Conservation (phyloP, 192 early-diverging fungal species). For the Coemansia sp. region DNA sequence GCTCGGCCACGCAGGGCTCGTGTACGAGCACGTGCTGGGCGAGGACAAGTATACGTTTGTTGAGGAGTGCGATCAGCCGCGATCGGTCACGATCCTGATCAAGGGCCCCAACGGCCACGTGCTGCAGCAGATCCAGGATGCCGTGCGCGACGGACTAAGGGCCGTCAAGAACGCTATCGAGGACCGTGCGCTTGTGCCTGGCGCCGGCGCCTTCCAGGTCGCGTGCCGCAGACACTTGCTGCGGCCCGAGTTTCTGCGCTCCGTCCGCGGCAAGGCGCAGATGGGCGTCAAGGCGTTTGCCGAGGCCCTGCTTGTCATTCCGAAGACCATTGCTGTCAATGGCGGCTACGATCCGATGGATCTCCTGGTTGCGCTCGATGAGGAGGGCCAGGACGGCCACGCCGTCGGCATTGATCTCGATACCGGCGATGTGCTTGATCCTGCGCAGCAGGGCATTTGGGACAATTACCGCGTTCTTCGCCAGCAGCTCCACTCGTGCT, state of each 20-base stretch:
- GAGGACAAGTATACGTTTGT: conserved; percentile 99
- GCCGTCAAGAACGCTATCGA: conserved; percentile 99
- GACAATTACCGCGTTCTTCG: conserved; percentile 98
- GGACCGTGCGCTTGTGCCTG: conserved; percentile 85
- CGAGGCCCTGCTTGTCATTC: conserved; percentile 93
- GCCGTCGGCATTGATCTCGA: conserved; percentile 91
- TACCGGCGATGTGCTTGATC: conserved; percentile 93
- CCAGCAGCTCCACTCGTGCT: conserved; percentile 94
- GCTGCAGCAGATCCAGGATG: conserved; percentile 94
- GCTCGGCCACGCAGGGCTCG: conserved; percentile 87
- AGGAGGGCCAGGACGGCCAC: conserved; percentile 90
- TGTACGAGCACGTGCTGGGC: conserved; percentile 96
- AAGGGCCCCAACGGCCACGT: conserved; percentile 95
- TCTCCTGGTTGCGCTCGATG: conserved; percentile 89
- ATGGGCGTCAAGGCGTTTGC: conserved; percentile 97
- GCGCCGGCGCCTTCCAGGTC: conserved; percentile 96
- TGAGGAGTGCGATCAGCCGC: conserved; percentile 90
- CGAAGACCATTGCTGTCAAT: conserved; percentile 94
- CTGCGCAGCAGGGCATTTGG: conserved; percentile 91
- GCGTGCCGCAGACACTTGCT: conserved; percentile 80
- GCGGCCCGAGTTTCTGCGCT: conserved; percentile 77
- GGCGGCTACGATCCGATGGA: conserved; percentile 97
- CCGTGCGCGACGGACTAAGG: conserved; percentile 95
- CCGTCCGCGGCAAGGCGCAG: conserved; percentile 90
- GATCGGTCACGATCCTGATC: conserved; percentile 90